Evolutionary conservation across 805 yeast genomes (phyloP).

Genomic region (Candida morakotiae): DNA sequence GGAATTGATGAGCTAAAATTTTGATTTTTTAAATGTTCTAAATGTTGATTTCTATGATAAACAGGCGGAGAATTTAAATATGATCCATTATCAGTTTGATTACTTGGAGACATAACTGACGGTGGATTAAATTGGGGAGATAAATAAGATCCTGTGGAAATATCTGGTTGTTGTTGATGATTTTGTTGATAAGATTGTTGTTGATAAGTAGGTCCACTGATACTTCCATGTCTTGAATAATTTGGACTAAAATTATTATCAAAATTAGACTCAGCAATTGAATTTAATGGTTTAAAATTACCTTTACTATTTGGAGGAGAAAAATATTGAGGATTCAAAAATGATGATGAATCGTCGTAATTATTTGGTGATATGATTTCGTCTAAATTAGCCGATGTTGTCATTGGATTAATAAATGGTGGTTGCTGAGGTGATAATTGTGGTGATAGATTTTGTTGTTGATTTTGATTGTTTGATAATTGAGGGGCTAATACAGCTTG

Average conservation of each 20-base stretch:
- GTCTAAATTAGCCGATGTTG: slow-evolving; percentile 26
- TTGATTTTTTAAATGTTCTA: background rate
- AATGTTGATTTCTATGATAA: slow-evolving; percentile 18
- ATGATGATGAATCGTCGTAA: slow-evolving; percentile 11
- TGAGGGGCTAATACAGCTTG: slow-evolving; percentile 10
- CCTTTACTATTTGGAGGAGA: slow-evolving; percentile 30
- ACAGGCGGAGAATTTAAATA: slow-evolving; percentile 38
- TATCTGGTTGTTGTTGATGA: slow-evolving; percentile 11
- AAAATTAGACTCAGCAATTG: slow-evolving; percentile 25
- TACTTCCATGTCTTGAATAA: slow-evolving; percentile 26
- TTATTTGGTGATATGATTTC: slow-evolving; percentile 32
- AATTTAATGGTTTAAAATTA: slow-evolving; percentile 24
- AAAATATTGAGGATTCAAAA: slow-evolving; percentile 36
- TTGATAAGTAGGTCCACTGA: slow-evolving; percentile 20
- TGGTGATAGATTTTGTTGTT: slow-evolving; percentile 4
- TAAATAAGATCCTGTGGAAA: slow-evolving; percentile 26
- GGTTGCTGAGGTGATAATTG: slow-evolving; percentile 8
- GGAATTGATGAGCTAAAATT: slow-evolving; percentile 9
- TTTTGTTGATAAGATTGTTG: background rate
- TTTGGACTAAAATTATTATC: slow-evolving; percentile 26
- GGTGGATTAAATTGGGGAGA: slow-evolving; percentile 30
- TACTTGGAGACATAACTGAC: slow-evolving; percentile 20
- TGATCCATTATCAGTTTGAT: slow-evolving; percentile 16
- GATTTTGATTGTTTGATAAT: background rate
- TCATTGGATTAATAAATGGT: slow-evolving; percentile 12